These are phyloP conservation scores for Pseudocercospora fijiensis DNA, from an alignment of 2,329 filamentous ascomycete species.

Conservation along the genomic window DNA sequence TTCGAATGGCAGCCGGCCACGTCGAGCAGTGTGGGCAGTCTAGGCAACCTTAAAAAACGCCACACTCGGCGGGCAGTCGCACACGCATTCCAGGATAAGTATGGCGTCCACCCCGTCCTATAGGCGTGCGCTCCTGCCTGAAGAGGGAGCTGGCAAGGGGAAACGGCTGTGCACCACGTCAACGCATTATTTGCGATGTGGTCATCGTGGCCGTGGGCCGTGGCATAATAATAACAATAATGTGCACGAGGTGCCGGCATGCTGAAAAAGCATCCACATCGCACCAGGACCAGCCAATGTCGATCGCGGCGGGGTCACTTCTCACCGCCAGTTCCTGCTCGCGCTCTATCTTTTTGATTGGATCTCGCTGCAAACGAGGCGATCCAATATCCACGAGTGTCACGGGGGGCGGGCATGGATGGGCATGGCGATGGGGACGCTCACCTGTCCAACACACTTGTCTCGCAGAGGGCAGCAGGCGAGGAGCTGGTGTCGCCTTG, in stretches of 20 bases:
- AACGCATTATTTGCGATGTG: conserved; percentile 6
- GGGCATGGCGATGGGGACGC: too few species aligned
- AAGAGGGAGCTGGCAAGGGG: conserved; percentile 19
- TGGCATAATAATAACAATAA: too few species aligned
- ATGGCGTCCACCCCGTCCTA: conserved; percentile 20
- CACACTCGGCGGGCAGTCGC: conserved; percentile 18
- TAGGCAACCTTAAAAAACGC: conserved; percentile 33
- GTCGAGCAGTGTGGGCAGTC: conserved; percentile 30
- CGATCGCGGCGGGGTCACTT: conserved; percentile 18
- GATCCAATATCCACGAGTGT: conserved; percentile 18
- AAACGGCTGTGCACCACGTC: conserved; percentile 9
- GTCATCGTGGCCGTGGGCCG: conserved; percentile 10
- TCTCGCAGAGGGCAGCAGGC: conserved; percentile 17
- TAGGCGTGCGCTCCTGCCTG: conserved; percentile 21
- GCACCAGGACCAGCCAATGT: conserved; percentile 13
- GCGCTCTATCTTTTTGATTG: conserved; percentile 21
- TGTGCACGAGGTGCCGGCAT: conserved; percentile 22
- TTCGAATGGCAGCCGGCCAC: conserved; percentile 33
- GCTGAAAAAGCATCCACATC: conserved; percentile 13
- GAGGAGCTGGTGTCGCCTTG: conserved; percentile 19
- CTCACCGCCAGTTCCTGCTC: conserved; percentile 19
- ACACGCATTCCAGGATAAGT: conserved; percentile 20
- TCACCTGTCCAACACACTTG: conserved; percentile 26
- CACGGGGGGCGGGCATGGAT: too few species aligned
- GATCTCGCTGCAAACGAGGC: conserved; percentile 22